These are phyloP conservation scores for Aureobasidium vineae DNA, from an alignment of 2,329 filamentous ascomycete species.

Conservation along the genomic window DNA sequence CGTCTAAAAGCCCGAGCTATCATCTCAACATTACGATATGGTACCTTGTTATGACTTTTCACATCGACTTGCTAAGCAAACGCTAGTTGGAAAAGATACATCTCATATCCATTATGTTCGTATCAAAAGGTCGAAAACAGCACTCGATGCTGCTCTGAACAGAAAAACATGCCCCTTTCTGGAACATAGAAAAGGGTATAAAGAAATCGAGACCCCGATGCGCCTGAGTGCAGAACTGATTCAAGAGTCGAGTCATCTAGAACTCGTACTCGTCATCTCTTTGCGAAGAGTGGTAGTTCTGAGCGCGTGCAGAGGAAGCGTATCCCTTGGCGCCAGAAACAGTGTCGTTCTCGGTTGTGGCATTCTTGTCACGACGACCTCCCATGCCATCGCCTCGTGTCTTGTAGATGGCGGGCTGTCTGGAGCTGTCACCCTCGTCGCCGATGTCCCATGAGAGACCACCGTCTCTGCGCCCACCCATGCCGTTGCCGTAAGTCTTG, in stretches of 20 bases:
- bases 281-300: conserved; percentile 15
- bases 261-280: conserved; percentile 33
- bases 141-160: neutral
- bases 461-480: conserved; percentile 50
- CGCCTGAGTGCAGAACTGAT: neutral
- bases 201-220: conserved; percentile 5
- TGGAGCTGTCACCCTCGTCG: conserved; percentile 31
- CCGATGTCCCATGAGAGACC: conserved; percentile 25
- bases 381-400: conserved; percentile 59
- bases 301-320: conserved; percentile 7
- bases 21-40: too few relatives aligned
- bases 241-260: neutral
- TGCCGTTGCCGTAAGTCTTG: conserved; percentile 51
- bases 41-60: too few relatives aligned
- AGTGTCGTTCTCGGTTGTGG: conserved; percentile 12
- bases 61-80: too few relatives aligned
- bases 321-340: conserved; percentile 9
- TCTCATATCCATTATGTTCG: conserved; percentile 10
- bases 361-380: conserved; percentile 23
- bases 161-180: neutral
- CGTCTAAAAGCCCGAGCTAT: too few relatives aligned
- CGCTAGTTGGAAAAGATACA: neutral
- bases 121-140: neutral
- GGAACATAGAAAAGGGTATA: neutral
- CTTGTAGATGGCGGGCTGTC: conserved; percentile 37